Base-by-base conservation (phyloP, 805 yeast species). In the Blastobotrys peoriensis region DNA sequence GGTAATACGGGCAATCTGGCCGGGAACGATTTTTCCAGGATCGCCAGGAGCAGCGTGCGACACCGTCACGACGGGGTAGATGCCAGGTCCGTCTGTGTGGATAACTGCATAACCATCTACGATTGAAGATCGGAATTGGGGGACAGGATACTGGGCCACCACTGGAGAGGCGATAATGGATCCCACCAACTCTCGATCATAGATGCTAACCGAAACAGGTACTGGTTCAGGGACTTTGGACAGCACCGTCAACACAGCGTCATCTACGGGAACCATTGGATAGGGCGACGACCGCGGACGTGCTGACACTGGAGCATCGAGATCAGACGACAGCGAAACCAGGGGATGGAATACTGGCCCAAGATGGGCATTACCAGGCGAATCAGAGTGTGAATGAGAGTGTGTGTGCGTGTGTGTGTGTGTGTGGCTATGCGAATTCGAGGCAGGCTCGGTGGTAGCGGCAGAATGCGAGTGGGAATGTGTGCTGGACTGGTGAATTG, bases 51-150 rank as follows among this genome's bases (percentile, higher is more conserved):
- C 33, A 15, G 77, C 77, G 56, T 70, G 75, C 1, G 75, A 67
- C 4, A 69, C 59, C 2, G 63, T 47, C 0, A 63, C 67, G 4
- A 75, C 68, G 0, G 69, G 68, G 43, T 68, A 69, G 0, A 56
- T 53, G 1, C 74, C 76, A 0, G 76, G 71, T 6, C 77, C 73
- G 50, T 71, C 78, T 0, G 64, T 42, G 46, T 66, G 65, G 3
- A 61, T 46, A 0, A 74, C 75, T 1, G 80, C 79, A 49, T 75
- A 75, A 0, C 81, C 81, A 51, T 75, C 81, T 3, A 75, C 79
- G 21, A 75, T 72, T 46, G 77, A 70, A 2, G 81, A 78, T n/a
- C 74, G 54, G 57, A 72, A 75, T 15, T 66, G 62, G 0, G 80
- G 80, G 9, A 74, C 75, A 43, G 65, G 59, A 1, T 61, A 49